Conservation (phyloP, 2,329 filamentous ascomycete species). For the Daldinia sp. region DNA sequence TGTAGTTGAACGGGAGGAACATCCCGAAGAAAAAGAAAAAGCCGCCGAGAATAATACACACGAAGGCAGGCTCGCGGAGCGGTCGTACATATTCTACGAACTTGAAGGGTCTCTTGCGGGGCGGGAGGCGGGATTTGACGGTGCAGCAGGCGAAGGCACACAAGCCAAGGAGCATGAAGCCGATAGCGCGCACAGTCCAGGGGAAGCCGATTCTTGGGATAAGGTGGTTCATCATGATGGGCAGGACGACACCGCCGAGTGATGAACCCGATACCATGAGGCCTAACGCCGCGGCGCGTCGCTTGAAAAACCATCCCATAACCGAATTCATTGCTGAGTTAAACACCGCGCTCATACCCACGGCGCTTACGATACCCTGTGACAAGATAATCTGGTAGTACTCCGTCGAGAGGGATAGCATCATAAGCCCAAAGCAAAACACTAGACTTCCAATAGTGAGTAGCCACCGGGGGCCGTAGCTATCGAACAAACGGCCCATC, state of each 20-base stretch:
- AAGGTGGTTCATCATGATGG: slow-evolving; percentile 68
- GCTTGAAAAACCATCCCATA: slow-evolving; percentile 62
- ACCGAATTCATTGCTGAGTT: slow-evolving; percentile 53
- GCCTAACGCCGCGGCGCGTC: slow-evolving; percentile 62
- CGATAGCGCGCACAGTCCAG: slow-evolving; percentile 56
- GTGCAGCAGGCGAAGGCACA: slow-evolving; percentile 50
- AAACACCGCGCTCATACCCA: slow-evolving; percentile 55
- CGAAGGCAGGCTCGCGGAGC: slow-evolving; percentile 61
- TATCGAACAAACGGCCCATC: slow-evolving; percentile 68
- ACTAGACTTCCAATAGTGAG: slow-evolving; percentile 64
- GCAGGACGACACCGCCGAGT: slow-evolving; percentile 65
- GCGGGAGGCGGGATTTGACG: slow-evolving; percentile 54
- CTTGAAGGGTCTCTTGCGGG: slow-evolving; percentile 56
- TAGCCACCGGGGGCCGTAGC: slow-evolving; percentile 68
- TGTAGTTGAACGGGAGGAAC: slow-evolving; percentile 67
- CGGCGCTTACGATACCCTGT: slow-evolving; percentile 52
- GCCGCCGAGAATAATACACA: slow-evolving; percentile 57
- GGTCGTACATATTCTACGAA: slow-evolving; percentile 60
- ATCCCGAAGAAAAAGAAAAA: slow-evolving; percentile 69
- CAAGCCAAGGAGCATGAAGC: slow-evolving; percentile 54
- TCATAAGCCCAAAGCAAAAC: slow-evolving; percentile 71
- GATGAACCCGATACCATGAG: slow-evolving; percentile 62
- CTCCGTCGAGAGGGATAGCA: slow-evolving; percentile 62
- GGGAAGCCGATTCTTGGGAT: slow-evolving; percentile 60
- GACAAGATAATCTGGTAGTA: slow-evolving; percentile 58